Evolutionary conservation across 2,329 filamentous ascomycete genomes (phyloP), one percentile per base, ranked within the genome.

Genomic region (Apiospora saccharicola): DNA sequence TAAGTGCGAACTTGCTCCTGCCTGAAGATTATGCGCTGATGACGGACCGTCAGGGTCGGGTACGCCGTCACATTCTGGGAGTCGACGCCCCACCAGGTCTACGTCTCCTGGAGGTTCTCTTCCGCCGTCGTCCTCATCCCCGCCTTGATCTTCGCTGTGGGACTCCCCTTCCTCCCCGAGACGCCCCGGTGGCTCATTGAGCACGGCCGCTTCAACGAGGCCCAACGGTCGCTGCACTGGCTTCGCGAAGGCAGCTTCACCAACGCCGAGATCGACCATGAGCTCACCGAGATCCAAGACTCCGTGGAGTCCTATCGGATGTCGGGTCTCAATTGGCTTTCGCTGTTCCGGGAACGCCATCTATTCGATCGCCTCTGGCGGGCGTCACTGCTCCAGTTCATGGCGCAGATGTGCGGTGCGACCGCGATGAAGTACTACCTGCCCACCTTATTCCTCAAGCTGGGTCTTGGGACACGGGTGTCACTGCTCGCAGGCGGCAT

Each of bases 61-160:
- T 91, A 89, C 73, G 86, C 81, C 13, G 81, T 90, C 72, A 88
- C 87, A 0, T 88, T 86, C 71, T 90, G 88, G 89, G 82, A 82
- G 34, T 77, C 77, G 2, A 75, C 80, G 0, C 78, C 79, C 3
- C 86, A 87, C n/a, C 77, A 79, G 14, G 81, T 82, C 61, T 83
- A 86, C 70, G 86, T 86, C 34, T 90, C 78, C 0, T 80, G 89
- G 89, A 84, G 89, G 10, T 77, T 87, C 13, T 88, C 87, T 0
- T 83, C 90, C 44, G 82, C 86, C 3, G 73, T 88, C 3, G 86
- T 90, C 74, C 83, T 88, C 57, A 79, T 89, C 3, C 88, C 88
- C 0, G 86, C 86, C 22, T 37, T 84, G 10, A 74, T 87, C 14
- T 90, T 90, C 73, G 82, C 84, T 16, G 67, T 79, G 8, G 87